Base-by-base conservation (phyloP, 768 basidiomycete species). In the Albatrellus ellisii region DNA sequence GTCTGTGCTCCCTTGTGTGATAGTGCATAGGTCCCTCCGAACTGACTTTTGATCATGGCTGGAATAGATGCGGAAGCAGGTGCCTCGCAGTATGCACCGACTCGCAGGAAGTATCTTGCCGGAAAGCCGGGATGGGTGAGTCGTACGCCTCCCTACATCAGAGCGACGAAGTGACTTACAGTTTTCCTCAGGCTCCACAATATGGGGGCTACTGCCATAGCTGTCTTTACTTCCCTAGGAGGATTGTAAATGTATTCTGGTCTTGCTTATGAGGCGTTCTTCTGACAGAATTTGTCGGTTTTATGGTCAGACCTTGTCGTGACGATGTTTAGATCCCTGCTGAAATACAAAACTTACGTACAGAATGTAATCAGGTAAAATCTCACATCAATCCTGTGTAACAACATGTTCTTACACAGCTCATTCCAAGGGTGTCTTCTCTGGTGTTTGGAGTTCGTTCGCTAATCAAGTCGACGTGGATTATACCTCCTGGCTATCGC, bases 401-500 rank as follows among this genome's bases (percentile, higher is more conserved):
- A n/a, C n/a, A n/a, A n/a, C n/a, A n/a, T n/a, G n/a, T n/a, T n/a
- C n/a, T n/a, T n/a, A n/a, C n/a, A n/a, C 45, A 79, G 77, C 77
- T 11, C 80, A 79, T 59, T 79, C 77, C 50, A 79, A 77, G 61
- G 73, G 80, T 52, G 82, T 85, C n/a, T 84, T 84, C 58, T 82
- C 79, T 26, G 74, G 78, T 46, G 79, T 84, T 71, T 85, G 33
- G 66, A 62, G n/a, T n/a, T n/a, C 77, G 80, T 54, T 29, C 66
- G 52, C 25, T 33, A 4, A 5, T 1, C 11, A 21, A 28, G 15
- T 18, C 20, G 20, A 12, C 18, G 10, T 12, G 26, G 11, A 28
- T 6, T 18, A 14, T 38, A 26, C 32, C 15, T 46, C 29, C 11
- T 9, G 14, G 36, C 17, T 9, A 24, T 21, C 29, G 10, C n/a